Conservation (phyloP, 2,329 filamentous ascomycete genomes). For the Aurifilum marmelostoma region DNA sequence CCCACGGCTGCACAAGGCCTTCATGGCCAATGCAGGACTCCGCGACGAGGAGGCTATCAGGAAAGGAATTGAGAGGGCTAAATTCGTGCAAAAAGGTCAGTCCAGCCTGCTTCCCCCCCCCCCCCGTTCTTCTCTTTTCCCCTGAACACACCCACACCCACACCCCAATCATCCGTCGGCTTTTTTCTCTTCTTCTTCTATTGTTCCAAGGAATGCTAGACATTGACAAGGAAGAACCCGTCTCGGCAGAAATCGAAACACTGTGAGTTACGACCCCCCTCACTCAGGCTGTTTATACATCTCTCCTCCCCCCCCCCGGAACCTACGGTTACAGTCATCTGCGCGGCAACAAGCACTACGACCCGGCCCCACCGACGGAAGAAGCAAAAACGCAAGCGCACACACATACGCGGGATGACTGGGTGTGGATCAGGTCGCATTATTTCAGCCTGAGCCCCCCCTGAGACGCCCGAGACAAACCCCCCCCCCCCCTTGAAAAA, state of each 20-base stretch:
- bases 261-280: constrained; percentile 65
- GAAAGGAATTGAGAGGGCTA: constrained; percentile 73
- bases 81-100: constrained; percentile 88
- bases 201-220: too few species aligned
- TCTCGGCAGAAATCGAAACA: constrained; percentile 77
- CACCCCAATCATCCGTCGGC: too few species aligned
- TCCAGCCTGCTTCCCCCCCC: too few species aligned
- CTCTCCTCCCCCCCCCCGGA: background rate
- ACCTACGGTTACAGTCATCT: background rate
- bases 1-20: constrained; percentile 80
- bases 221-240: constrained; percentile 12
- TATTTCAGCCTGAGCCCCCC: background rate
- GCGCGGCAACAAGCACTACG: background rate
- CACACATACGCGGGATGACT: background rate
- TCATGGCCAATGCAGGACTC: constrained; percentile 73
- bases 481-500: too few species aligned
- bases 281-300: background rate
- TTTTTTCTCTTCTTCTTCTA: too few species aligned
- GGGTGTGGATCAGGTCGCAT: constrained; percentile 1
- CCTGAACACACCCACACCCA: too few species aligned
- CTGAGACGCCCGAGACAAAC: background rate
- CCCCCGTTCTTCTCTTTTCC: background rate
- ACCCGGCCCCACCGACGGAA: background rate
- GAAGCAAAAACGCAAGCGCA: background rate
- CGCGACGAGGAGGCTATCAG: constrained; percentile 75